Evolutionary conservation across 345 rosid species (phyloP).

Genomic region (Cochlearia excelsa): DNA sequence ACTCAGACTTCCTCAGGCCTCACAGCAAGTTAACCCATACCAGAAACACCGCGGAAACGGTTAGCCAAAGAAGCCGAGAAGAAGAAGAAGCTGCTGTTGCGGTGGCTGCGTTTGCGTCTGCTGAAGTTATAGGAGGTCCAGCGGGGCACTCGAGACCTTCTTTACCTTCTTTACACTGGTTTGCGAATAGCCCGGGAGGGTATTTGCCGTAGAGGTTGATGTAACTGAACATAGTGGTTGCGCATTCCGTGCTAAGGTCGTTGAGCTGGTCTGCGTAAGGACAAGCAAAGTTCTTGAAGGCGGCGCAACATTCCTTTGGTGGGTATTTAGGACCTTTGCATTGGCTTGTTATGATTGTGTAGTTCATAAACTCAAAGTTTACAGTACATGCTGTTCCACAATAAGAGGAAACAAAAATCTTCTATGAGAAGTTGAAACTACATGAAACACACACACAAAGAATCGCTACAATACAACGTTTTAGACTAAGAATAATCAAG

Average conservation of each 20-base stretch:
- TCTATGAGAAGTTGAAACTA: background rate
- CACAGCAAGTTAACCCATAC: slow-evolving; percentile 33
- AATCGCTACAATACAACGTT: background rate
- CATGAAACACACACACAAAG: background rate
- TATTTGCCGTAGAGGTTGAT: slow-evolving; percentile 56
- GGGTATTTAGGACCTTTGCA: slow-evolving; percentile 63
- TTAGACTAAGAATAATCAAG: too few species aligned
- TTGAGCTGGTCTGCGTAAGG: slow-evolving; percentile 47
- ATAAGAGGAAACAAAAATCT: background rate
- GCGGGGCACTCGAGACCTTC: slow-evolving; percentile 56
- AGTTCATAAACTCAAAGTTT: slow-evolving; percentile 61
- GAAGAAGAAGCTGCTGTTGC: slow-evolving; percentile 11
- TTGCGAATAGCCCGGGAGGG: slow-evolving; percentile 64
- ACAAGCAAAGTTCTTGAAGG: slow-evolving; percentile 64
- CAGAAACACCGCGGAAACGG: slow-evolving; percentile 26
- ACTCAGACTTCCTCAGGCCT: background rate
- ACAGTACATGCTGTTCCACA: slow-evolving; percentile 52
- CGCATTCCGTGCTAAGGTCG: slow-evolving; percentile 48
- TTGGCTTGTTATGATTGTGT: slow-evolving; percentile 44
- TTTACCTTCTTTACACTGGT: slow-evolving; percentile 50
- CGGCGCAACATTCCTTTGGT: slow-evolving; percentile 41
- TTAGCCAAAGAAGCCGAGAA: slow-evolving; percentile 12
- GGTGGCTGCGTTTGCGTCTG: slow-evolving; percentile 23
- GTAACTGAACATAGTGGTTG: slow-evolving; percentile 64
- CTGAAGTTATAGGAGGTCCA: slow-evolving; percentile 25